Percentiles rank a stretch among this genome's conserved stretches.
These are phyloP conservation scores for Penicillium egyptiacum DNA, from an alignment of 495 filamentous ascomycete genomes.

Conservation along the genomic window DNA sequence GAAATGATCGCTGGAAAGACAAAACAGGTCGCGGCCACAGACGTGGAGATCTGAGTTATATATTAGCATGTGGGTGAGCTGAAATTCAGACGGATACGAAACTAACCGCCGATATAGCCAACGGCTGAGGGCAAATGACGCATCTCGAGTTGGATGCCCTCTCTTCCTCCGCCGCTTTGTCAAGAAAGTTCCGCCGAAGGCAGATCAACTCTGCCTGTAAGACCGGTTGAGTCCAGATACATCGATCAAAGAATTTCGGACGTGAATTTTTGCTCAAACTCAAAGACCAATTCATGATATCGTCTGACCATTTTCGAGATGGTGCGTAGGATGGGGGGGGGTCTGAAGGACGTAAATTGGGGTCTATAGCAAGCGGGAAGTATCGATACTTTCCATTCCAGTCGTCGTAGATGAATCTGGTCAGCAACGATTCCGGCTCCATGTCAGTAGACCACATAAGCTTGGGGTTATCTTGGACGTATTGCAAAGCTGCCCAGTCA, in stretches of 20 bases:
- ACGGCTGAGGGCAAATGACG: slow-evolving; percentile 58
- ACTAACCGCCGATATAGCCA: slow-evolving; percentile 76
- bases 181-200: slow-evolving; percentile 79
- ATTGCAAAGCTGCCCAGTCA: slow-evolving; percentile 63
- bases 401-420: slow-evolving; percentile 70
- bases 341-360: slow-evolving; percentile 48
- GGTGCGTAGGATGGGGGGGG: slow-evolving; percentile 53
- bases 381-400: slow-evolving; percentile 66
- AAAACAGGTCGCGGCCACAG: slow-evolving; percentile 65
- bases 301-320: slow-evolving; percentile 51
- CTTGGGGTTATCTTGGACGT: slow-evolving; percentile 51
- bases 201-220: slow-evolving; percentile 69
- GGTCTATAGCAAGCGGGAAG: slow-evolving; percentile 39
- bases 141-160: slow-evolving; percentile 36
- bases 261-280: slow-evolving; percentile 60
- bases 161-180: slow-evolving; percentile 56
- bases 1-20: slow-evolving; percentile 81
- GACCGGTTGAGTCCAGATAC: slow-evolving; percentile 71
- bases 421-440: slow-evolving; percentile 55
- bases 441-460: slow-evolving; percentile 56
- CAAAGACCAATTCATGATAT: slow-evolving; percentile 65
- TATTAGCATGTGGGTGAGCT: neutral
- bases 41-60: slow-evolving; percentile 57
- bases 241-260: slow-evolving; percentile 38
- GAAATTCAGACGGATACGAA: neutral